These are phyloP conservation scores for Luvunga scandens DNA, from an alignment of 345 rosid species.

Conservation along the genomic window DNA sequence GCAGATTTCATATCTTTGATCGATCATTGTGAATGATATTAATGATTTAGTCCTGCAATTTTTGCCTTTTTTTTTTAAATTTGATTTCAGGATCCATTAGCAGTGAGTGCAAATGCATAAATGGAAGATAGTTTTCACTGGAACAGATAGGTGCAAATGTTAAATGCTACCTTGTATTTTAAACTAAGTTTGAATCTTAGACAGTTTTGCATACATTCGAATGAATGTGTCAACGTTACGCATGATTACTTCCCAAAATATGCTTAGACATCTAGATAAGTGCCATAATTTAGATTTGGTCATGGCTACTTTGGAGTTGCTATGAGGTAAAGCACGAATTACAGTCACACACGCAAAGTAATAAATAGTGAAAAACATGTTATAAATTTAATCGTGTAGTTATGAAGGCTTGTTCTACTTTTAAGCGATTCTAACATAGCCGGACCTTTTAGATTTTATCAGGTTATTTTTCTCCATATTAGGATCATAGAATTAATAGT, in stretches of 20 bases:
- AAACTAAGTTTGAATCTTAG: neutral
- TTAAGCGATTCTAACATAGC: too few species aligned
- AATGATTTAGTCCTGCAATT: neutral
- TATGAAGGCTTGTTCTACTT: too few species aligned
- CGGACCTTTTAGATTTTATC: too few species aligned
- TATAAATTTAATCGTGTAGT: too few species aligned
- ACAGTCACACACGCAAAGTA: too few species aligned
- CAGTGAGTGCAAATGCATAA: neutral
- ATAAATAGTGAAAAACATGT: too few species aligned
- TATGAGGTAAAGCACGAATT: too few species aligned
- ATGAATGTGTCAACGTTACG: neutral
- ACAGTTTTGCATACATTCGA: neutral
- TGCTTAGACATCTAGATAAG: too few species aligned
- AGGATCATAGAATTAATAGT: neutral
- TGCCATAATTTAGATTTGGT: too few species aligned
- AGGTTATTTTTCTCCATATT: too few species aligned
- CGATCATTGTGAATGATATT: neutral
- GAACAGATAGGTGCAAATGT: neutral
- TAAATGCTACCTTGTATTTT: neutral
- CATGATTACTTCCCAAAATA: neutral
- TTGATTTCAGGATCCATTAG: neutral
- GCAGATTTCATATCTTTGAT: constrained; percentile 3
- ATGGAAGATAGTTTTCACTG: neutral
- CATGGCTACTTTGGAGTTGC: too few species aligned
- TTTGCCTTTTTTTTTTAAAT: neutral